Base-by-base conservation (phyloP, 345 rosid species). In the Brassica cretica region DNA sequence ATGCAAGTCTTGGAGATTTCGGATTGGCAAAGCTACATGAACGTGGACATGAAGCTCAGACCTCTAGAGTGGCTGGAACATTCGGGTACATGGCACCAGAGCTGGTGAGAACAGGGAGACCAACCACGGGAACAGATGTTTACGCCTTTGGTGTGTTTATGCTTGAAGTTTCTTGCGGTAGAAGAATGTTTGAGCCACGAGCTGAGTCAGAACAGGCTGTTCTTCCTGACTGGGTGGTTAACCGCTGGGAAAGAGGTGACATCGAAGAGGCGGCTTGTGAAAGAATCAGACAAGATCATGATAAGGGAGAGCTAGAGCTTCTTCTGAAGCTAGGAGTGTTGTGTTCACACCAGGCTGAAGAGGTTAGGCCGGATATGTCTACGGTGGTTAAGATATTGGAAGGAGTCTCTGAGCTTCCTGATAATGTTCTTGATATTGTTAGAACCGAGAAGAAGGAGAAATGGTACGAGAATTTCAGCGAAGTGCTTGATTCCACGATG, bases 1-100 rank as follows among this genome's bases (percentile, higher is more conserved):
- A 71, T 63, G 86, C 88, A 69, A 83, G 84, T 60, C 88, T 86
- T 6, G 86, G 88, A n/a, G 89, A 86, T 74, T 88, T 88, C 5
- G 89, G 89, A 5, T 81, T 86, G 24, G 89, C 91, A 55, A 87
- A 66, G 76, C 49, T 82, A 30, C 80, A 83, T 18, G 90, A 87
- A 7, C 84, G 77, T 9, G 85, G 79, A 3, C 37, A 66, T 7
- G 82, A 84, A 64, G 78, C 84, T 16, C 81, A 65, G 25, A 85
- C 87, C 25, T 82, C 89, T 4, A 55, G 49, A 55, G 82, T 86
- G 27, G 85, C 79, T 1, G 88, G 89, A 55, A 88, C 88, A 8
- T 71, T 88, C 8, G 88, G 91, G 1, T 88, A 84, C 64, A 71
- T 88, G 41, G 91, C 89, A 58, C 89, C 91, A 7, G 89, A 88